These are phyloP conservation scores for Barnettozyma pratensis DNA, from an alignment of 805 yeast species.

Conservation along the genomic window DNA sequence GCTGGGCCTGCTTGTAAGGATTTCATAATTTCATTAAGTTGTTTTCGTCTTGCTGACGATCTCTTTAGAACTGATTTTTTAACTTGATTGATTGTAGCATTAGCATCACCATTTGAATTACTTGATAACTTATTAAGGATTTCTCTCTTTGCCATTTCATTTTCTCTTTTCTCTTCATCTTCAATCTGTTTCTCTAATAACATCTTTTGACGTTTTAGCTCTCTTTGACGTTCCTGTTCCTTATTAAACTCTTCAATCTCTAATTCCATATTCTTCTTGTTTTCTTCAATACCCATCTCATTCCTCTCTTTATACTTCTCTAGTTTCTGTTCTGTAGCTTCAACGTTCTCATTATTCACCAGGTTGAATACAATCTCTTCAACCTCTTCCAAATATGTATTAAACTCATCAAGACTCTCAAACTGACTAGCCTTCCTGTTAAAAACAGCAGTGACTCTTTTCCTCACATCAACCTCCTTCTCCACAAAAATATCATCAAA, in stretches of 20 bases:
- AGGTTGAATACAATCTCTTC: constrained; percentile 79
- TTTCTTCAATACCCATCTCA: constrained; percentile 68
- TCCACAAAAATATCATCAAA: constrained; percentile 91
- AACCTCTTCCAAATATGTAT: constrained; percentile 75
- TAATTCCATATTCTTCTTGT: constrained; percentile 65
- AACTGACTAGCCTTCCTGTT: constrained; percentile 81
- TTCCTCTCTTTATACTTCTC: constrained; percentile 69
- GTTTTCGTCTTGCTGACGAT: constrained; percentile 58
- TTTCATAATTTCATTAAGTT: constrained; percentile 34
- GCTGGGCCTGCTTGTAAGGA: constrained; percentile 27
- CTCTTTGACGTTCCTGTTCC: constrained; percentile 65
- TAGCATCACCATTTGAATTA: constrained; percentile 32
- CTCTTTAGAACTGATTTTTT: constrained; percentile 53
- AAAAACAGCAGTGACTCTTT: constrained; percentile 68
- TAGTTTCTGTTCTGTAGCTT: constrained; percentile 59
- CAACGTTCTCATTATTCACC: constrained; percentile 63
- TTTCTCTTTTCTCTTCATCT: constrained; percentile 51
- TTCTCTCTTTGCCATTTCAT: constrained; percentile 50
- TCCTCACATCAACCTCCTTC: constrained; percentile 86
- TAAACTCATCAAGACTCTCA: constrained; percentile 50
- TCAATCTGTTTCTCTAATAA: constrained; percentile 60
- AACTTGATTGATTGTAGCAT: constrained; percentile 46
- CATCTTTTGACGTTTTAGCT: constrained; percentile 45
- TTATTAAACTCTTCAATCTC: constrained; percentile 62
- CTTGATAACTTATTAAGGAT: constrained; percentile 48